Evolutionary conservation across 176 grass and related monocot genomes (phyloP).

Genomic region (Avena sativa): DNA sequence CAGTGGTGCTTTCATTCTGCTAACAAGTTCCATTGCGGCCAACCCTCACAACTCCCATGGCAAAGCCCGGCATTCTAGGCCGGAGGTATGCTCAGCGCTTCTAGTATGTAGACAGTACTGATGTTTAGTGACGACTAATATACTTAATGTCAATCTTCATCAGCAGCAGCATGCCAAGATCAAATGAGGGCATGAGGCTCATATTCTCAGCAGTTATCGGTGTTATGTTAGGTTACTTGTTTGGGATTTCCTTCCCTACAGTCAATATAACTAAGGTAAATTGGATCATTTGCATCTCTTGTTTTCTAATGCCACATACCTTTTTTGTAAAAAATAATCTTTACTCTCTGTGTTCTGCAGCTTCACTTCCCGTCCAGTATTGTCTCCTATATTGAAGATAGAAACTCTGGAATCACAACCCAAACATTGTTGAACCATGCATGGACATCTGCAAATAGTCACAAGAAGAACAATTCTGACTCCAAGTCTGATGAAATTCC

Average conservation of each 20-base stretch:
- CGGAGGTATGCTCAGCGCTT: constrained; percentile 38
- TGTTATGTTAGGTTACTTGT: constrained; percentile 81
- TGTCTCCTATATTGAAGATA: constrained; percentile 88
- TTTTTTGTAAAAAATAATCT: constrained; percentile 13
- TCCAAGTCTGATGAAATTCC: constrained; percentile 64
- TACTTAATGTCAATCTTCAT: background rate
- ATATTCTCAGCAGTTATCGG: constrained; percentile 78
- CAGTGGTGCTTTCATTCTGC: background rate
- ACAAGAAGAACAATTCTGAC: constrained; percentile 65
- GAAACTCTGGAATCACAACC: constrained; percentile 85
- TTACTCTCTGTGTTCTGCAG: constrained; percentile 33
- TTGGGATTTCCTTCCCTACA: constrained; percentile 84
- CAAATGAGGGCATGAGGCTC: constrained; percentile 76
- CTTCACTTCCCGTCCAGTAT: constrained; percentile 82
- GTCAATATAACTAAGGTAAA: constrained; percentile 79
- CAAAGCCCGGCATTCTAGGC: constrained; percentile 47
- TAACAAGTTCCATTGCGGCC: background rate
- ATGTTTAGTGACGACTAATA: constrained; percentile 7
- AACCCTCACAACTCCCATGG: constrained; percentile 38
- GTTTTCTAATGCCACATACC: constrained; percentile 15
- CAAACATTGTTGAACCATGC: constrained; percentile 88
- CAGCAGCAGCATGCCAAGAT: constrained; percentile 57
- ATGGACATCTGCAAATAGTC: constrained; percentile 76
- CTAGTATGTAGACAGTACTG: background rate
- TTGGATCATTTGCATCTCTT: constrained; percentile 20